These are phyloP conservation scores for Blepharisma stoltei DNA, from an alignment of 73 alveolate genomes.

Conservation along the genomic window DNA sequence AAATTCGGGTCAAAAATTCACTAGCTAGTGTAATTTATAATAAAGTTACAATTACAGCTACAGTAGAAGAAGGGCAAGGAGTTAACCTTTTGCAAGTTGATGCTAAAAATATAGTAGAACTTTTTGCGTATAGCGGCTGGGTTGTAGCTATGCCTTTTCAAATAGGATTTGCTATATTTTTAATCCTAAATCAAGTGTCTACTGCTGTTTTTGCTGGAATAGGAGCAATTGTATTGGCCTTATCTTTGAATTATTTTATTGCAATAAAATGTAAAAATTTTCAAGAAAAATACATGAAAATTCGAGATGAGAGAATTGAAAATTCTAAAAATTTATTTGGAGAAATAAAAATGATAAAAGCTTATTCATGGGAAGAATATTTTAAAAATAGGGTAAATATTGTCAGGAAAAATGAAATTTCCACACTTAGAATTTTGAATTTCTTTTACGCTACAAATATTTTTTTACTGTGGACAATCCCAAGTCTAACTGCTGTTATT, in stretches of 20 bases:
- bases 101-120: background rate
- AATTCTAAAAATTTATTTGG: constrained; percentile 68
- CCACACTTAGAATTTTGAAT: constrained; percentile 15
- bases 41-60: background rate
- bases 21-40: background rate
- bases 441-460: constrained; percentile 4
- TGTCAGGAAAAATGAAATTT: constrained; percentile 65
- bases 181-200: constrained; percentile 45
- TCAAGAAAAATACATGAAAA: constrained; percentile 56
- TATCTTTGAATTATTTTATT: constrained; percentile 46
- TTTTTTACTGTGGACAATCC: constrained; percentile 17
- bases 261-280: constrained; percentile 45
- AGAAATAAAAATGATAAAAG: constrained; percentile 66
- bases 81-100: constrained; percentile 30
- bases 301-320: constrained; percentile 71
- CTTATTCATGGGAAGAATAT: constrained; percentile 73
- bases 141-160: constrained; percentile 25
- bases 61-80: constrained; percentile 15
- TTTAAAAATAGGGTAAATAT: constrained; percentile 57
- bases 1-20: background rate
- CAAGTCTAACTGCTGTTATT: background rate
- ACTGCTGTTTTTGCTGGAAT: constrained; percentile 67
- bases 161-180: background rate
- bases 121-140: background rate
- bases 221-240: constrained; percentile 50